phyloP scores from a whole-genome alignment of 352 stramenopile genomes.

The Phytophthora fragariae region DNA sequence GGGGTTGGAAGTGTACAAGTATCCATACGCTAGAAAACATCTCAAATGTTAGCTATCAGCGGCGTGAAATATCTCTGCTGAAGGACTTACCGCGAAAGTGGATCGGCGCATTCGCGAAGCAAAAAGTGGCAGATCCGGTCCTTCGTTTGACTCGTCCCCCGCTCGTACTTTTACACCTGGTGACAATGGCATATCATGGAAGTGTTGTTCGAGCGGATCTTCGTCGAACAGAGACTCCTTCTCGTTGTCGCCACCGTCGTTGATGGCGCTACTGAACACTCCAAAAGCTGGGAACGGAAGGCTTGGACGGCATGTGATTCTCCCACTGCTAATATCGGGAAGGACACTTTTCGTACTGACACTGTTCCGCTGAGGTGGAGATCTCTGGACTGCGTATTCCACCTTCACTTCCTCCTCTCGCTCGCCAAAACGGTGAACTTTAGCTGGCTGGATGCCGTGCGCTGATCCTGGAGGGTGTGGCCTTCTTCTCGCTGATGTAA shows the following conservation, averaged over 20 bases:
- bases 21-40: slow-evolving; percentile 28
- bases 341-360: slow-evolving; percentile 17
- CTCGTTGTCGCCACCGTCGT: neutral
- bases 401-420: slow-evolving; percentile 31
- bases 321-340: slow-evolving; percentile 18
- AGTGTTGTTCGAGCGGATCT: slow-evolving; percentile 36
- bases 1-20: slow-evolving; percentile 16
- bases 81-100: slow-evolving; percentile 39
- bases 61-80: neutral
- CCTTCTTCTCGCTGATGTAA: slow-evolving; percentile 11
- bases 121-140: slow-evolving; percentile 40
- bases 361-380: slow-evolving; percentile 2
- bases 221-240: slow-evolving; percentile 9
- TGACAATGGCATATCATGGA: slow-evolving; percentile 41
- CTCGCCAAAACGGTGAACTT: slow-evolving; percentile 25
- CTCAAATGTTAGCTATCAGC: neutral
- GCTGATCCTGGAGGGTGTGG: slow-evolving; percentile 14
- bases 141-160: slow-evolving; percentile 30
- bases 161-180: slow-evolving; percentile 43
- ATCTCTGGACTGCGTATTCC: slow-evolving; percentile 25
- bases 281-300: slow-evolving; percentile 16
- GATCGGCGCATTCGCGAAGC: slow-evolving; percentile 37
- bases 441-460: slow-evolving; percentile 1
- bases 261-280: neutral
- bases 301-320: slow-evolving; percentile 9